phyloP scores from a whole-genome alignment of 2,329 filamentous ascomycete species.

The Fusarium begoniae region DNA sequence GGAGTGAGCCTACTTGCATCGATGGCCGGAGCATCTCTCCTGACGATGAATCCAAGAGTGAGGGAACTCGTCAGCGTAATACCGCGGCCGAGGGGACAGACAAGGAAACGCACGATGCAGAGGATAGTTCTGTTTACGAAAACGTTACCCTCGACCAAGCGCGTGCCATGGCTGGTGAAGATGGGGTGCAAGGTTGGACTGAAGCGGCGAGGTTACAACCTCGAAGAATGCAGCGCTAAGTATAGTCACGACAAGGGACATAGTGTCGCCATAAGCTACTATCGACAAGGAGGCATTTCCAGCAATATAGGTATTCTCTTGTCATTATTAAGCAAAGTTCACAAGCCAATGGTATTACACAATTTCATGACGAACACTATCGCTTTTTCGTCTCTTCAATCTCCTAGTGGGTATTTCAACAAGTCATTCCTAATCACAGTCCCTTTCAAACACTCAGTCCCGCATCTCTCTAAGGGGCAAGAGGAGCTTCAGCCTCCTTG shows the following conservation, averaged over 20 bases:
- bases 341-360: not conserved
- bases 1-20: not conserved
- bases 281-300: not conserved
- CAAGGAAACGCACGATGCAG: not conserved
- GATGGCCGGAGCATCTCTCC: not conserved
- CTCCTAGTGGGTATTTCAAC: constrained; percentile 27
- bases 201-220: not conserved
- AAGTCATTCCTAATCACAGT: constrained; percentile 9
- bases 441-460: not conserved
- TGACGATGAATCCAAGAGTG: not conserved
- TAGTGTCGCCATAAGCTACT: not conserved
- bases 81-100: not conserved
- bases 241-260: not conserved
- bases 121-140: not conserved
- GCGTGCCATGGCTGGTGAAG: not conserved
- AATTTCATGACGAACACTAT: not conserved
- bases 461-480: constrained; percentile 23
- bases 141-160: not conserved
- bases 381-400: constrained; percentile 3
- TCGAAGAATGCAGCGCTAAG: not conserved
- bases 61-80: not conserved
- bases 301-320: not conserved
- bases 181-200: not conserved
- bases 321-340: not conserved
- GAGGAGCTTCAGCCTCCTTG: constrained; percentile 52